These are phyloP conservation scores for Xylariaceae sp. DNA, from an alignment of 2,329 filamentous ascomycete species.

Conservation along the genomic window DNA sequence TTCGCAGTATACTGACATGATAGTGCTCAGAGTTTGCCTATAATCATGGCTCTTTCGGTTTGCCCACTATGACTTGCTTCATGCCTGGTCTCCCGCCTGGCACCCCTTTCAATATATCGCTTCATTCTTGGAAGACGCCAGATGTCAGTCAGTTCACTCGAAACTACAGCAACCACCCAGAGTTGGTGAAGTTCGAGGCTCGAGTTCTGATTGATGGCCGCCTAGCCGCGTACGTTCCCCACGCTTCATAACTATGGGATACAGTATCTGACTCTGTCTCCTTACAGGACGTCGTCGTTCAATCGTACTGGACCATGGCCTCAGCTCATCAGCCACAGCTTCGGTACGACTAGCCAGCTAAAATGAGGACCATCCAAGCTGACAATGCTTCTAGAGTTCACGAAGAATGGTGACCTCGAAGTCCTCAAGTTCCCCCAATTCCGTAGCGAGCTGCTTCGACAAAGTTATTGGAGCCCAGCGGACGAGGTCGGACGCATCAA, in stretches of 20 bases:
- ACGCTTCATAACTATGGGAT: background rate
- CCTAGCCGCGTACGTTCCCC: conserved; percentile 61
- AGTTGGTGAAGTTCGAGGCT: conserved; percentile 68
- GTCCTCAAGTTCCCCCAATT: conserved; percentile 76
- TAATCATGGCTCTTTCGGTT: conserved; percentile 52
- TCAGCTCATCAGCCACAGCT: conserved; percentile 54
- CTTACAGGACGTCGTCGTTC: conserved; percentile 61
- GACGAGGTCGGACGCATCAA: conserved; percentile 79
- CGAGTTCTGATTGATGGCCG: conserved; percentile 73
- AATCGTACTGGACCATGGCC: conserved; percentile 59
- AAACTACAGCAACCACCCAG: conserved; percentile 61
- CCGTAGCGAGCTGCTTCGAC: conserved; percentile 70
- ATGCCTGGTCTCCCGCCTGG: conserved; percentile 68
- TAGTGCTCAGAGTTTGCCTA: conserved; percentile 57
- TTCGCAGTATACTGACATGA: conserved; percentile 3
- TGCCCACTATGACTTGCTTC: conserved; percentile 76
- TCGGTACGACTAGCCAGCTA: conserved; percentile 44
- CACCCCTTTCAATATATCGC: conserved; percentile 71
- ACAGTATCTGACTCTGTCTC: conserved; percentile 7
- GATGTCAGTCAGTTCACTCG: conserved; percentile 63
- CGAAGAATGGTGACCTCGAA: conserved; percentile 64
- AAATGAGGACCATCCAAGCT: conserved; percentile 30
- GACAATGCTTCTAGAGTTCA: conserved; percentile 50
- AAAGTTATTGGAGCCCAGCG: conserved; percentile 73
- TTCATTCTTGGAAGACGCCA: conserved; percentile 75